These are phyloP conservation scores for Yamagishiella unicocca DNA, from an alignment of 139 green algal species.

Conservation along the genomic window DNA sequence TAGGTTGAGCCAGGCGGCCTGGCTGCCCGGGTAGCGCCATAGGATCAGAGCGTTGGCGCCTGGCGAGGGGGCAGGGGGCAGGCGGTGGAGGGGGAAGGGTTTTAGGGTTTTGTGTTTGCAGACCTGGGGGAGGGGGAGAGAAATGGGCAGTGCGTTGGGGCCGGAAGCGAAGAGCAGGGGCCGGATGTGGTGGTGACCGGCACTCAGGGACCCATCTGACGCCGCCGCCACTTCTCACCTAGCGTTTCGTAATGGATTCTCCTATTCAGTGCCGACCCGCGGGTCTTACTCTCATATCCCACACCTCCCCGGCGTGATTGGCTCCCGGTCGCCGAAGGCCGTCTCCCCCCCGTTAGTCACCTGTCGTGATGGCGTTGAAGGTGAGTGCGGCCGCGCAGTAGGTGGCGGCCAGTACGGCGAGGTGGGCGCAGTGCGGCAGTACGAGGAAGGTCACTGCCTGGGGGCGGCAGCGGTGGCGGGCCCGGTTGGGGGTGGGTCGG, in stretches of 20 bases:
- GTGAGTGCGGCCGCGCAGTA: conserved; percentile 30
- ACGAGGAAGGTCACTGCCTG: background rate
- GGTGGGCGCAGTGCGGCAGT: conserved; percentile 15
- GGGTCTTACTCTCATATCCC: too few relatives aligned
- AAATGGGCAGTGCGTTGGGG: background rate
- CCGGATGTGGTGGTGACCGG: too few relatives aligned
- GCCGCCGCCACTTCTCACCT: too few relatives aligned
- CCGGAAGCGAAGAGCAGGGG: too few relatives aligned
- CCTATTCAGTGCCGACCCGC: too few relatives aligned
- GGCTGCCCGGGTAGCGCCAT: conserved; percentile 30
- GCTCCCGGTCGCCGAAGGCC: background rate
- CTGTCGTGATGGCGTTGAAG: conserved; percentile 47
- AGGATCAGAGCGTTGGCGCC: conserved; percentile 41
- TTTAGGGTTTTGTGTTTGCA: too few relatives aligned
- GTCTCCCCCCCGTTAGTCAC: background rate
- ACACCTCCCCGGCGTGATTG: too few relatives aligned
- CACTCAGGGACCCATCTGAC: too few relatives aligned
- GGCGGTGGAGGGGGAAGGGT: background rate
- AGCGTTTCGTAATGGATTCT: too few relatives aligned
- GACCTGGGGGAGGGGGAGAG: background rate
- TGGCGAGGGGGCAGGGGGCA: background rate
- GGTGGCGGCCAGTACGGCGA: conserved; percentile 8
- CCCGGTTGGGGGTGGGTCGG: too few relatives aligned
- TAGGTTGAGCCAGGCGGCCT: conserved; percentile 45
- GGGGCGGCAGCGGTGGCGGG: background rate